Conservation (phyloP, 768 basidiomycete species). For the Calocera cornea region DNA sequence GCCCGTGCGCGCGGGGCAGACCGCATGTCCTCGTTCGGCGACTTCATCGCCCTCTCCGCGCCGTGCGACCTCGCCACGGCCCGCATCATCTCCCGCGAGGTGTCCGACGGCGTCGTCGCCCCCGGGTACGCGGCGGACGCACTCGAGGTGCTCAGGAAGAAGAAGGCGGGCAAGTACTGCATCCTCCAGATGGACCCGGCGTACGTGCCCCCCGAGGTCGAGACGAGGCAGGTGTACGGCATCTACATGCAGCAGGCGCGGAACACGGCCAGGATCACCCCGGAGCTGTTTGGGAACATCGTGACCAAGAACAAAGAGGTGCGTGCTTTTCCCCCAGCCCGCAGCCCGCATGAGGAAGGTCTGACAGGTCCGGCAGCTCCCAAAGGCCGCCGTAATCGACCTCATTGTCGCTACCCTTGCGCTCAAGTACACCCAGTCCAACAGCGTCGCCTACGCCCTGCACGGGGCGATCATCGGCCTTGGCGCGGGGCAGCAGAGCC, state of each 20-base stretch:
- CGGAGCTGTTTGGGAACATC: conserved; percentile 67
- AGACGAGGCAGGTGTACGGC: conserved; percentile 94
- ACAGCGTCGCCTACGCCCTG: conserved; percentile 91
- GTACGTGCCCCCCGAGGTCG: conserved; percentile 64
- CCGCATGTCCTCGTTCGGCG: conserved; percentile 98
- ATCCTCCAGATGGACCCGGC: conserved; percentile 88
- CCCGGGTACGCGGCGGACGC: conserved; percentile 84
- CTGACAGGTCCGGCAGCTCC: conserved; percentile 49
- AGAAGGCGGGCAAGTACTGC: conserved; percentile 98
- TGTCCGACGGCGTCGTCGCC: conserved; percentile 95
- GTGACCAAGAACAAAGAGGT: conserved; percentile 83
- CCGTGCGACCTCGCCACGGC: conserved; percentile 90
- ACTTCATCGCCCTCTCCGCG: conserved; percentile 91
- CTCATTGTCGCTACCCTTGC: conserved; percentile 92
- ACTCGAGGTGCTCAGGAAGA: conserved; percentile 79
- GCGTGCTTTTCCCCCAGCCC: conserved; percentile 18
- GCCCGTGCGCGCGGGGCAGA: conserved; percentile 95
- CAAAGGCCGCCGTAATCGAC: conserved; percentile 66
- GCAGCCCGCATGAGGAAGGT: neutral
- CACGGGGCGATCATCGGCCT: conserved; percentile 88
- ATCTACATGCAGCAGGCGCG: conserved; percentile 77
- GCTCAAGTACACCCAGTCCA: conserved; percentile 97
- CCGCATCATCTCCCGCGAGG: conserved; percentile 93
- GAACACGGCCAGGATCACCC: conserved; percentile 79
- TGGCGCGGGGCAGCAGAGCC: conserved; percentile 95